Base-by-base conservation (phyloP, 495 filamentous ascomycete genomes). In the Trichoderma virens region DNA sequence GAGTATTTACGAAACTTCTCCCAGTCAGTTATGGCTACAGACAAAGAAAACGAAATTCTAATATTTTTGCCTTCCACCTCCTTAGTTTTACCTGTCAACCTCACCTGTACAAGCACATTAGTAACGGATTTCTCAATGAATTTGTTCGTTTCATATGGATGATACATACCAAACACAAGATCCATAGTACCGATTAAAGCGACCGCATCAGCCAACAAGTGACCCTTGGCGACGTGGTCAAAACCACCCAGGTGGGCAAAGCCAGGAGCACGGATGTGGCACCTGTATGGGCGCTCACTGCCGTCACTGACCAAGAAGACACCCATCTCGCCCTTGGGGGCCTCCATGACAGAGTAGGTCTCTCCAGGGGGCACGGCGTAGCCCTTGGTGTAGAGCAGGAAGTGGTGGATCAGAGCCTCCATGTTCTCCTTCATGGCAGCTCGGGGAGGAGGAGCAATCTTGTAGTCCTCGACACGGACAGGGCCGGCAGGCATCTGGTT, bases 401-500 rank as follows among this genome's bases (percentile, higher is more conserved):
- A 99, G 82, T 99, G 94, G 78, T 99, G 94, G 74, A 99, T 99
- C 16, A 99, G 83, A 25, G 94, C 93, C 77, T 99, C 94, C 95
- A 99, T 99, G 79, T 99, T 88, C 83, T 99, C 94, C 83, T 99
- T 99, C 94, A 99, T 99, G 68, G 94, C 95, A n/a, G 88, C 84
- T 71, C 94, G 86, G 16, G 94, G 94, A 43, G 94, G 94, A 9
- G 94, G 94, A n/a, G 90, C 89, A 75, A 99, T 86, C 83, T 98
- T 98, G 83, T 97, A 98, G 79, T 98, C 94, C 77, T 98, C 94
- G 43, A 97, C 92, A 64, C 91, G 86, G 71, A 98, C 85, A 27
- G 94, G 93, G 27, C 94, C 94, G 35, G 91, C 82, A 20, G 95
- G 93, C 91, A 99, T 99, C 83, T 97, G 90, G 83, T 99, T 98